Evolutionary conservation across 352 stramenopile genomes (phyloP).

Genomic region (Thraustotheca clavata): DNA sequence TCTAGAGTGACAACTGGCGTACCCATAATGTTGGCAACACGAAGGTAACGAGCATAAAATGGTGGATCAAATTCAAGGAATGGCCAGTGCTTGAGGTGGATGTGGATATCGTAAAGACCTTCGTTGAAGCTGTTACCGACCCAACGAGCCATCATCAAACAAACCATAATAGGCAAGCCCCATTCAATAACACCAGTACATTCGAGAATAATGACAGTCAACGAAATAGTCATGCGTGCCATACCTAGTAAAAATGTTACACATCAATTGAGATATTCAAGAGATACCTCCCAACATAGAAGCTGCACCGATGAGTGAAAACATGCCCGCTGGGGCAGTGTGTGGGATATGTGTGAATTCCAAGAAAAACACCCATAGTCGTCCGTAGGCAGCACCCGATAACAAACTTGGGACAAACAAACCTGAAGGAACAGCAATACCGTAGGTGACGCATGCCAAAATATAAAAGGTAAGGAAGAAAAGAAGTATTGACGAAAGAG

Average conservation of each 20-base stretch:
- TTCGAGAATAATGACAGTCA: conserved; percentile 98
- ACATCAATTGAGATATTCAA: conserved; percentile 1
- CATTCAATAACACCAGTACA: conserved; percentile 98
- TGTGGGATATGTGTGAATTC: conserved; percentile 55
- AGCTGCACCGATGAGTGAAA: conserved; percentile 94
- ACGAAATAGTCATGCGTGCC: conserved; percentile 97
- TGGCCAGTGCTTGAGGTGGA: conserved; percentile 93
- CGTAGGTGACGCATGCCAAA: conserved; percentile 93
- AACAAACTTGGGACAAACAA: conserved; percentile 96
- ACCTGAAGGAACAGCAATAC: conserved; percentile 93
- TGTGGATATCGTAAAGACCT: conserved; percentile 98
- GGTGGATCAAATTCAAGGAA: conserved; percentile 96
- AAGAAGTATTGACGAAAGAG: conserved; percentile 87
- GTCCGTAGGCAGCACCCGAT: conserved; percentile 91
- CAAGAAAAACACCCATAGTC: conserved; percentile 58
- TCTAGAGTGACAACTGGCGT: conserved; percentile 43
- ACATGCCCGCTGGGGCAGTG: conserved; percentile 86
- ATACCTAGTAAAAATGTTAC: conserved; percentile 80
- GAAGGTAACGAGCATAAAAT: conserved; percentile 63
- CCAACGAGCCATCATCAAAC: conserved; percentile 93
- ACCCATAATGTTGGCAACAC: conserved; percentile 76
- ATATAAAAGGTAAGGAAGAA: conserved; percentile 95
- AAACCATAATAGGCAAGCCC: conserved; percentile 97
- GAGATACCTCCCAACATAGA: conserved; percentile 83
- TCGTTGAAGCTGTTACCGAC: conserved; percentile 98